Evolutionary conservation across 352 stramenopile genomes (phyloP).

Genomic region (Pythium coloratum): DNA sequence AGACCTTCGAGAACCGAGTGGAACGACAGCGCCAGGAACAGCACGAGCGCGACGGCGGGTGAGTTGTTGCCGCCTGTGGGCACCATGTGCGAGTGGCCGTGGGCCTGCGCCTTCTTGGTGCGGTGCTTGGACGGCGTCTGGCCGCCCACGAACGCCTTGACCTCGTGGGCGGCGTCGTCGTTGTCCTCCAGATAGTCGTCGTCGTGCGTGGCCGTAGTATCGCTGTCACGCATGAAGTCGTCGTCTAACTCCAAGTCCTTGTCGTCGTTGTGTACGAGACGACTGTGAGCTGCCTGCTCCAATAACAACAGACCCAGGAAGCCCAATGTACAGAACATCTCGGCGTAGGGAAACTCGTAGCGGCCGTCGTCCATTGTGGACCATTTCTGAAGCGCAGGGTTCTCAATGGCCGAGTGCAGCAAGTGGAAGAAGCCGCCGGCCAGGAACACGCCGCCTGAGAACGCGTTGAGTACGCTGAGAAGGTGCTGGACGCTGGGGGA

Average conservation of each 20-base stretch:
- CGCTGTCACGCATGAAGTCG: conserved; percentile 33
- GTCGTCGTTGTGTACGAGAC: conserved; percentile 32
- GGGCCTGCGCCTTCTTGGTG: neutral
- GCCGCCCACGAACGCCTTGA: conserved; percentile 20
- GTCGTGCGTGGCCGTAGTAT: conserved; percentile 27
- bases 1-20: conserved; percentile 79
- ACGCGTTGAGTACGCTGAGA: conserved; percentile 58
- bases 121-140: conserved; percentile 17
- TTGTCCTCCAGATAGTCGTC: conserved; percentile 45
- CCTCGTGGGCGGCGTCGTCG: conserved; percentile 34
- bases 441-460: conserved; percentile 77
- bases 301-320: conserved; percentile 69
- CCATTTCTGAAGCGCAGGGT: conserved; percentile 60
- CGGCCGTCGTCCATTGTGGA: conserved; percentile 60
- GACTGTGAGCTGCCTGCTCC: conserved; percentile 63
- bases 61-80: conserved; percentile 32
- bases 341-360: conserved; percentile 74
- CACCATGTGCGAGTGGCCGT: conserved; percentile 38
- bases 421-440: conserved; percentile 79
- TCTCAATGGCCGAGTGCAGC: conserved; percentile 69
- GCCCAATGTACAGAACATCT: conserved; percentile 77
- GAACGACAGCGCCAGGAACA: conserved; percentile 81
- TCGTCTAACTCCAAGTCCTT: conserved; percentile 41
- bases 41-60: conserved; percentile 60
- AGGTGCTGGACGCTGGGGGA: conserved; percentile 34